These are phyloP conservation scores for Aspergillus heteromorphus DNA, from an alignment of 495 filamentous ascomycete genomes.

Conservation along the genomic window DNA sequence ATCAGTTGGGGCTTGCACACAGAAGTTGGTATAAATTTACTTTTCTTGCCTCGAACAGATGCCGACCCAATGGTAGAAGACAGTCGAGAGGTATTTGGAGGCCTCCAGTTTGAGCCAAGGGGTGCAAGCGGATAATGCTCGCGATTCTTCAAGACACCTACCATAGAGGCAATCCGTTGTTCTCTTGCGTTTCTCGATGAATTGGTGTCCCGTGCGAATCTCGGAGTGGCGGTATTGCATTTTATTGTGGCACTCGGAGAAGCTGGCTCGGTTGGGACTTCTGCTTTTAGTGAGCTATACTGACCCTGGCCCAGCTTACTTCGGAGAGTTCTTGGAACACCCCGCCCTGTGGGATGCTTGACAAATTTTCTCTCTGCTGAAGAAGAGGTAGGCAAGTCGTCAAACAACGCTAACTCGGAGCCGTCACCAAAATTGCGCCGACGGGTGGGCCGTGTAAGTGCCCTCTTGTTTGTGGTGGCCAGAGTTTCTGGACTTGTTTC, in stretches of 20 bases:
- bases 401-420: constrained; percentile 84
- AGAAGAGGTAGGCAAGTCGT: constrained; percentile 87
- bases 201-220: constrained; percentile 90
- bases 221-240: constrained; percentile 54
- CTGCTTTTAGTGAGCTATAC: constrained; percentile 27
- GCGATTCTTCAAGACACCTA: constrained; percentile 32
- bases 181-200: constrained; percentile 87
- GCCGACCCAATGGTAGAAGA: constrained; percentile 26
- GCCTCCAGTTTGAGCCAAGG: constrained; percentile 72
- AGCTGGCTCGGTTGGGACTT: constrained; percentile 52
- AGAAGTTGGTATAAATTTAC: constrained; percentile 44
- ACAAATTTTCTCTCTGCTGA: constrained; percentile 75
- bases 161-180: constrained; percentile 59
- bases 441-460: constrained; percentile 67
- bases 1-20: constrained; percentile 66
- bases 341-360: constrained; percentile 69
- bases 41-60: constrained; percentile 49
- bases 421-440: constrained; percentile 85
- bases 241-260: constrained; percentile 40
- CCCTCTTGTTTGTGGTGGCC: constrained; percentile 50
- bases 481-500: constrained; percentile 43
- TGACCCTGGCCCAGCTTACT: constrained; percentile 57
- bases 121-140: constrained; percentile 55
- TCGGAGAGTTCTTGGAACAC: constrained; percentile 59
- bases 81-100: constrained; percentile 59